Base-by-base conservation (phyloP, 2,329 filamentous ascomycete species). In the Chaetomium sp. region DNA sequence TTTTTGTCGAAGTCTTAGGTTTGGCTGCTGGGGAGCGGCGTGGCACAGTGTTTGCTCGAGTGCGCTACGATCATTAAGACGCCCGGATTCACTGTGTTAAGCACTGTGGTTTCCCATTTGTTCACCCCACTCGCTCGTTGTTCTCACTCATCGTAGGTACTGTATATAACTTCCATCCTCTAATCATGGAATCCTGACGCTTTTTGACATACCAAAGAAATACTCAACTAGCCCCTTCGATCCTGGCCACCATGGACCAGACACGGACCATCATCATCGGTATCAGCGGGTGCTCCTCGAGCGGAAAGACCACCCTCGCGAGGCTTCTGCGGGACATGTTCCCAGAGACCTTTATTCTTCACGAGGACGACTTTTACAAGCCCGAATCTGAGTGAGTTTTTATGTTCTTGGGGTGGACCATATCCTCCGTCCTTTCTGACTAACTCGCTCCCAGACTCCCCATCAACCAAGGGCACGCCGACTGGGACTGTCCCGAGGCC, bases 361-460 rank as follows among this genome's bases (percentile, higher is more conserved):
- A 99, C 76, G 88, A 97, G 75, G 95, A 99, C 79, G 95, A 99
- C 77, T 99, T 98, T 75, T 99, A 97, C 80, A 88, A 87, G 69
- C 82, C 90, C 0, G 94, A 98, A 74, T 78, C 84, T 33, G 84
- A 92, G 84, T 91, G 72, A 73, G 83, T 33, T 12, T n/a, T n/a
- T 33, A n/a, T n/a, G n/a, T n/a, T n/a, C n/a, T n/a, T n/a, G n/a
- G n/a, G n/a, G n/a, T n/a, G n/a, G n/a, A n/a, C n/a, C n/a, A n/a
- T 33, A 16, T 4, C 25, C 1, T 12, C n/a, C 21, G 6, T 31
- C 19, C 25, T 19, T 29, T 25, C 38, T 63, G 19, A 50, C 31
- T 21, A 42, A 61, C 23, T 3, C 50, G n/a, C 16, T 6, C 16
- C 5, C 12, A 87, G 85, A 64, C 77, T 88, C 2, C 86, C 86